Conservation (phyloP, 1,139 yeast species). For the Geotrichum citri-aurantii region DNA sequence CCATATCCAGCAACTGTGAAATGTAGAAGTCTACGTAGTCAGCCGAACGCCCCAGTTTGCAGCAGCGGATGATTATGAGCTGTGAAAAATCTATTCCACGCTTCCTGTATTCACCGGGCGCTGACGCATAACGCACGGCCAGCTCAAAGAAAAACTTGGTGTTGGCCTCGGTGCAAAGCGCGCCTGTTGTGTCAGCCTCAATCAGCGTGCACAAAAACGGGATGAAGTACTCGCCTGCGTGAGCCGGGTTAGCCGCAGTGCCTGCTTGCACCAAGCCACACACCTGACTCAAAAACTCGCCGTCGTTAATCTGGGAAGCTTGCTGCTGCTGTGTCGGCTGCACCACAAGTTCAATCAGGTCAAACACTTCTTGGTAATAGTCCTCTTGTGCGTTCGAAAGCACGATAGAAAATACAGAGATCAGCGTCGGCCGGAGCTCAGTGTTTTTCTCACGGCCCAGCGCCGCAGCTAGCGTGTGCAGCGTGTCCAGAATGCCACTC, state of each 20-base stretch:
- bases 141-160: slow-evolving; percentile 9
- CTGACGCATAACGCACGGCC: slow-evolving; percentile 1
- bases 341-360: slow-evolving; percentile 16
- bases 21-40: slow-evolving; percentile 9
- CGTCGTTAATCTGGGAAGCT: neutral
- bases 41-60: neutral
- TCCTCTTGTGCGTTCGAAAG: slow-evolving; percentile 35
- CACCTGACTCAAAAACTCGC: neutral
- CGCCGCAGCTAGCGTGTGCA: slow-evolving; percentile 75
- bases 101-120: slow-evolving; percentile 2
- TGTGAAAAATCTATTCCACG: slow-evolving; percentile 12
- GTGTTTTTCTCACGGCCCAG: slow-evolving; percentile 69
- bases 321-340: slow-evolving; percentile 6
- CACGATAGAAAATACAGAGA: slow-evolving; percentile 68
- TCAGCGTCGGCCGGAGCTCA: slow-evolving; percentile 33
- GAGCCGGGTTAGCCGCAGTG: slow-evolving; percentile 6
- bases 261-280: slow-evolving; percentile 14
- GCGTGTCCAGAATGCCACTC: slow-evolving; percentile 76
- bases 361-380: slow-evolving; percentile 19
- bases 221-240: slow-evolving; percentile 16
- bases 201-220: slow-evolving; percentile 16
- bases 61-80: slow-evolving; percentile 5
- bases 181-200: slow-evolving; percentile 1
- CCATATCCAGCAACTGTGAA: slow-evolving; percentile 7
- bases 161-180: slow-evolving; percentile 9